These are phyloP conservation scores for Melaleuca alternifolia DNA, from an alignment of 345 rosid genomes.

Conservation along the genomic window DNA sequence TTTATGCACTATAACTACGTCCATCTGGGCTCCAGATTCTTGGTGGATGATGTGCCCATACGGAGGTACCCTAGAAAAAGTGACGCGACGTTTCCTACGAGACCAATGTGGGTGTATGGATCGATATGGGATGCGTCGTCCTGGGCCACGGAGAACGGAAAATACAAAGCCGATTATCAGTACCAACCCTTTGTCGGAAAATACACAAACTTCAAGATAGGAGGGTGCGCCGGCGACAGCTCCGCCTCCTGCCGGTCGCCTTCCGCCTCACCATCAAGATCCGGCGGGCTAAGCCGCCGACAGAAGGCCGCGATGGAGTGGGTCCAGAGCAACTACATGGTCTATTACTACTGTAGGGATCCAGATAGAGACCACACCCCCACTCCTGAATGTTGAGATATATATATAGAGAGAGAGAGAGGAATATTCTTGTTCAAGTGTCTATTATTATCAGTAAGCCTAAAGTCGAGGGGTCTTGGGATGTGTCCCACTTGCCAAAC, in stretches of 20 bases:
- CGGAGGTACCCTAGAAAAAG: constrained; percentile 59
- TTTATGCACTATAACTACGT: not conserved
- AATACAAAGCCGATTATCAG: constrained; percentile 57
- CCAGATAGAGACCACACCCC: constrained; percentile 61
- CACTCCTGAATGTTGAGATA: constrained; percentile 57
- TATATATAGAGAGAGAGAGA: not conserved
- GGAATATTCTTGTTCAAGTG: not conserved
- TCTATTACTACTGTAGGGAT: constrained; percentile 75
- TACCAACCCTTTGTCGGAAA: constrained; percentile 75
- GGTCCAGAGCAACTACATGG: constrained; percentile 68
- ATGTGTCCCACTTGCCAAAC: not conserved
- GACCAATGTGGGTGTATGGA: constrained; percentile 90
- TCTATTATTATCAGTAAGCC: not conserved
- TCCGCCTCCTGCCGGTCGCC: constrained; percentile 42
- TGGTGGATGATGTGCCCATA: constrained; percentile 88
- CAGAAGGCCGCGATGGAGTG: constrained; percentile 57
- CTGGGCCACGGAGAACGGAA: constrained; percentile 94
- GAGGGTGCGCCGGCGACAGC: constrained; percentile 35
- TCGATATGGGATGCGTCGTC: constrained; percentile 95
- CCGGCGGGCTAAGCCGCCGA: constrained; percentile 33
- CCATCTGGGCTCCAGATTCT: constrained; percentile 30
- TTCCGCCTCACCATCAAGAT: constrained; percentile 20
- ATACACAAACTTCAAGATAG: constrained; percentile 51
- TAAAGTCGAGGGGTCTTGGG: not conserved
- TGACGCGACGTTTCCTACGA: constrained; percentile 52